Conservation (phyloP, 805 yeast genomes). For the Kodamaea neixiangensis region DNA sequence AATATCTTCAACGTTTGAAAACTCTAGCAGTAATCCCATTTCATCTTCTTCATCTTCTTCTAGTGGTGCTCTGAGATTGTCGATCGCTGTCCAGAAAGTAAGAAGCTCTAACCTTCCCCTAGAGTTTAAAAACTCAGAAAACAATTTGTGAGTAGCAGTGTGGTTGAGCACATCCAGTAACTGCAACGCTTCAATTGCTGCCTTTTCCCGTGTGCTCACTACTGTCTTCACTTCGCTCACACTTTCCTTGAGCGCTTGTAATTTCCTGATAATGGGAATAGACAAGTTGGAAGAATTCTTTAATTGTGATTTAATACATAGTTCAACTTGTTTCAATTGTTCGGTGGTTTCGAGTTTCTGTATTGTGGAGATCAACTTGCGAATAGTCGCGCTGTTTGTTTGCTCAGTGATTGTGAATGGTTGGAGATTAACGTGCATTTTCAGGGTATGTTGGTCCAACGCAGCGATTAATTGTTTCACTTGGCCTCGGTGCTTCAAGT, state of each 20-base stretch:
- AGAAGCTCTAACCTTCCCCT: constrained; percentile 33
- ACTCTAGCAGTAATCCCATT: constrained; percentile 40
- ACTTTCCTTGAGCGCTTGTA: constrained; percentile 7
- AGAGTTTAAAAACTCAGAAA: constrained; percentile 22
- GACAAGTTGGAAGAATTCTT: constrained; percentile 8
- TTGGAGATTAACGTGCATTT: constrained; percentile 1
- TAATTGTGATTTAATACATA: constrained; percentile 10
- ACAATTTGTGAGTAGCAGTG: constrained; percentile 40
- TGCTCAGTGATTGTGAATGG: constrained; percentile 14
- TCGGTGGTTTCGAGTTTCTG: constrained; percentile 7
- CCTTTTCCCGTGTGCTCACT: background rate
- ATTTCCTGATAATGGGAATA: constrained; percentile 8
- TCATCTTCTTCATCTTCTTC: constrained; percentile 48
- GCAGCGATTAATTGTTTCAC: constrained; percentile 72
- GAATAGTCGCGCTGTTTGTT: constrained; percentile 5
- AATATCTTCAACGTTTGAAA: constrained; percentile 55
- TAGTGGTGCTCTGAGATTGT: constrained; percentile 70
- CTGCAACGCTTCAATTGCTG: constrained; percentile 21
- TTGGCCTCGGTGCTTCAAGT: constrained; percentile 71
- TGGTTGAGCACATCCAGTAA: constrained; percentile 49
- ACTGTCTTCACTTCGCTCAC: constrained; percentile 4
- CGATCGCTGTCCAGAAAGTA: constrained; percentile 68
- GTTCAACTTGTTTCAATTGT: constrained; percentile 13
- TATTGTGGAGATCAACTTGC: constrained; percentile 1
- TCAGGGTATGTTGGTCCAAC: constrained; percentile 59